Base-by-base conservation (phyloP, 805 yeast species). In the Metschnikowia matae region DNA sequence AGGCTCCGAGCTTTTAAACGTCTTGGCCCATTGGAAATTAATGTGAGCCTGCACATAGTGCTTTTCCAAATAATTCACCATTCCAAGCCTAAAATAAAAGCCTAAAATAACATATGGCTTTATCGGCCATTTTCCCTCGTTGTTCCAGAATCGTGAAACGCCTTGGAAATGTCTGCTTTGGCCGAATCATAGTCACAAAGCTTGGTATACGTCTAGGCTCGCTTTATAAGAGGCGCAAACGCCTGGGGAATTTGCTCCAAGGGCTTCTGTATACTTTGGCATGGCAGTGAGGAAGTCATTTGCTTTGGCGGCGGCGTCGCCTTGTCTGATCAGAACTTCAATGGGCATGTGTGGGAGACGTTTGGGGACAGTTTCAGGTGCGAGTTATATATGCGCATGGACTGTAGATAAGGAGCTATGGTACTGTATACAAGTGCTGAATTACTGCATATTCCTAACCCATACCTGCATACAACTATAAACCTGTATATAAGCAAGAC, bases 201-300 rank as follows among this genome's bases (percentile, higher is more conserved):
- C 56, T 80, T 77, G 53, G 77, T 77, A 54, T 77, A 67, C 4
- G 78, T 73, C 15, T 74, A 77, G 11, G 85, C 70, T 51, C 83
- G 64, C 54, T 82, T 74, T 2, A 79, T 50, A 17, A 71, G 67
- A 0, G 85, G 80, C 39, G 63, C 67, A 44, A 78, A 71, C 17
- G 84, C 77, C 2, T 62, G 63, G 0, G 81, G 75, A 43, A 73
- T 65, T 41, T 74, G n/a, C 74, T 11, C 59, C 59, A 17, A 83
- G 56, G 0, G 81, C 77, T 0, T 59, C 52, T 4, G 74, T 66
- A 44, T 73, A 73, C 6, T 62, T 41, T 8, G 64, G 57, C 20
- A 80, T 62, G 1, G 88, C 87, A 6, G 67, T 62, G 10, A 65
- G 64, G 31, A 70, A 75, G 14, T 81, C 74, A 34, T 71, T 66